A percentile compares a stretch with the other conserved stretches of the same genome.
Evolutionary conservation across 495 filamentous ascomycete species (phyloP).

Genomic region (Podospora fimiseda): DNA sequence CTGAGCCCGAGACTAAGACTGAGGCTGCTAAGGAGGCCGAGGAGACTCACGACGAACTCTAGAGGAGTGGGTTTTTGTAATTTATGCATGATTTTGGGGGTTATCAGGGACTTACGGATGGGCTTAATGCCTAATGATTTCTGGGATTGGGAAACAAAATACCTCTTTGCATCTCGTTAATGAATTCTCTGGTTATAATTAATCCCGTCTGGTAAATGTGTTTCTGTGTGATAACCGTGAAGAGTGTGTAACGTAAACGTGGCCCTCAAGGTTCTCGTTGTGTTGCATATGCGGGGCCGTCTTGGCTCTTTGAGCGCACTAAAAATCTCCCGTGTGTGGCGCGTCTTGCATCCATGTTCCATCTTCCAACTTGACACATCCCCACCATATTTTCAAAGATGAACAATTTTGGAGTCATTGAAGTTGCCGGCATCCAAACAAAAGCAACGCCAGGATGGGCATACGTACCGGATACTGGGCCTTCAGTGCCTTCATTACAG

Average conservation of each 20-base stretch:
- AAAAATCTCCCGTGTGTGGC: no score
- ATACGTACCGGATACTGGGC: constrained; percentile 73
- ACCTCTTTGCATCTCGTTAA: constrained; percentile 24
- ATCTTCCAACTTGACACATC: background rate
- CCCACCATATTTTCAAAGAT: constrained; percentile 22
- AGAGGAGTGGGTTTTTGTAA: constrained; percentile 30
- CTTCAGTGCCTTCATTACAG: constrained; percentile 45
- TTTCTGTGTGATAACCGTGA: no score
- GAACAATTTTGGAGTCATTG: constrained; percentile 61
- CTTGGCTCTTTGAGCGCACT: no score
- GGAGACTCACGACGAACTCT: constrained; percentile 61
- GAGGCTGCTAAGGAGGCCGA: constrained; percentile 40
- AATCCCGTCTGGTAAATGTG: no score
- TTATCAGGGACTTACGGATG: constrained; percentile 17
- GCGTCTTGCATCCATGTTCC: background rate
- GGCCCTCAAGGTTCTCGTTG: no score
- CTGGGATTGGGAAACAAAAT: constrained; percentile 25
- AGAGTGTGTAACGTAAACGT: no score
- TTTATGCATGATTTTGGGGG: constrained; percentile 21
- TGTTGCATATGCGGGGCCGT: no score
- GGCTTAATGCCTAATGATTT: constrained; percentile 11
- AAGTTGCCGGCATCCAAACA: constrained; percentile 63
- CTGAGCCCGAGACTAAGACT: constrained; percentile 12
- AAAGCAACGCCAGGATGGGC: constrained; percentile 75
- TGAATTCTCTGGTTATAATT: constrained; percentile 9